Conservation (phyloP, 257 asterid species). For the Scutellaria baicalensis region DNA sequence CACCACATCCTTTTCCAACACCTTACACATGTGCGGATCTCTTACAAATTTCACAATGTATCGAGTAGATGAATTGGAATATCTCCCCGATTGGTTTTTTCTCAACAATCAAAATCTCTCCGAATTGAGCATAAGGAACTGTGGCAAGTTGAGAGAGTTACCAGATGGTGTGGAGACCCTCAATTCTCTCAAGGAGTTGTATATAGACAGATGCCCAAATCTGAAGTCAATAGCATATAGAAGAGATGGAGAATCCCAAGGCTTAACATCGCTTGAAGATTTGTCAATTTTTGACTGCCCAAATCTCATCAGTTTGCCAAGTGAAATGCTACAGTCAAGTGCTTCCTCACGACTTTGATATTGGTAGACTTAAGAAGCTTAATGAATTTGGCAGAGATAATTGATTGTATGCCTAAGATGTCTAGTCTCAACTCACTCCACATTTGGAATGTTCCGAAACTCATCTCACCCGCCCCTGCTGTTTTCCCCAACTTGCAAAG, state of each 20-base stretch:
- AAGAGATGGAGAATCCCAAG: no score
- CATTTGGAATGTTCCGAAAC: neutral
- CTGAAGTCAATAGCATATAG: no score
- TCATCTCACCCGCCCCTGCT: neutral
- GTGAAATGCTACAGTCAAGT: neutral
- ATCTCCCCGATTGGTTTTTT: neutral
- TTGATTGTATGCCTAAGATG: neutral
- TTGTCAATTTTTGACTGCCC: no score
- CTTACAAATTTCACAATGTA: no score
- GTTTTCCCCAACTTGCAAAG: neutral
- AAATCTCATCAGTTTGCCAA: neutral
- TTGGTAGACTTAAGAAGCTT: neutral
- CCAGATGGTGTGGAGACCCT: neutral
- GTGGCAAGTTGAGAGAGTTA: neutral
- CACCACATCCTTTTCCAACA: no score
- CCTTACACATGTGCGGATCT: no score
- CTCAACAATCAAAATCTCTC: neutral
- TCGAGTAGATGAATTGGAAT: neutral
- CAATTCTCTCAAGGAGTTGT: neutral
- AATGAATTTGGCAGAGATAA: neutral
- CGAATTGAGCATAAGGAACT: neutral
- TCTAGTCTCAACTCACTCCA: no score
- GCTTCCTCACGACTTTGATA: neutral
- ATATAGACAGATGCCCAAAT: neutral
- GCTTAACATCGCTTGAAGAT: no score